Evolutionary conservation across 179 eudicot genomes (phyloP), one percentile per base, ranked within the genome.

Genomic region (Pouteria campechiana): DNA sequence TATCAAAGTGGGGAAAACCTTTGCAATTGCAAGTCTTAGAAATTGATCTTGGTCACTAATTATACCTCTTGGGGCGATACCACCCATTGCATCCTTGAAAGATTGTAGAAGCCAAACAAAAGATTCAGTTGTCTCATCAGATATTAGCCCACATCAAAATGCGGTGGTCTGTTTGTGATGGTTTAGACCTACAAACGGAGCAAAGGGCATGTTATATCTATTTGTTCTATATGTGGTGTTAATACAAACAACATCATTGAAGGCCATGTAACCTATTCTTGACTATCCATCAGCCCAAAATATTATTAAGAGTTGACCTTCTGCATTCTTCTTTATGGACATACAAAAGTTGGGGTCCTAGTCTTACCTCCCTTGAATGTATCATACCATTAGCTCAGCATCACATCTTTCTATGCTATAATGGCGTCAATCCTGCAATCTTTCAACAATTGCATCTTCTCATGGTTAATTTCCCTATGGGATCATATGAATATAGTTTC

Each of bases 211-310:
- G 33, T 74, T 82, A 35, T 75, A 72, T 30, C 69, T 73, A 55
- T 55, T 72, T 60, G 70, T 78, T 10, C 75, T 47, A 49, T 82
- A 85, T 42, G 64, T 46, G 2, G 77, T 73, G 55, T 85, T 93
- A 35, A 81, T 71, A 30, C 65, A 82, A 21, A 85, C 65, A 18
- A 69, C 85, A 48, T 85, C 95, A 32, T 37, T 58, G 37, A 85
- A 85, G 53, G 38, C 51, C 27, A 32, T 36, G 48, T 78, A 85
- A 60, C 82, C 95, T 52, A 49, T 52, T 60, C 88, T 74, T 54
- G 82, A 61, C 60, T 85, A 78, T 36, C 78, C 74, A 67, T 85
- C 93, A 44, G 78, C 54, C 95, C 95, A 85, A 21, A 85, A 64
- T 44, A 85, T n/a, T n/a, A n/a, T n/a, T n/a, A n/a, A n/a, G n/a